Conservation (phyloP, 2,329 filamentous ascomycete species). For the Chrysoporthe deuterocubensis region DNA sequence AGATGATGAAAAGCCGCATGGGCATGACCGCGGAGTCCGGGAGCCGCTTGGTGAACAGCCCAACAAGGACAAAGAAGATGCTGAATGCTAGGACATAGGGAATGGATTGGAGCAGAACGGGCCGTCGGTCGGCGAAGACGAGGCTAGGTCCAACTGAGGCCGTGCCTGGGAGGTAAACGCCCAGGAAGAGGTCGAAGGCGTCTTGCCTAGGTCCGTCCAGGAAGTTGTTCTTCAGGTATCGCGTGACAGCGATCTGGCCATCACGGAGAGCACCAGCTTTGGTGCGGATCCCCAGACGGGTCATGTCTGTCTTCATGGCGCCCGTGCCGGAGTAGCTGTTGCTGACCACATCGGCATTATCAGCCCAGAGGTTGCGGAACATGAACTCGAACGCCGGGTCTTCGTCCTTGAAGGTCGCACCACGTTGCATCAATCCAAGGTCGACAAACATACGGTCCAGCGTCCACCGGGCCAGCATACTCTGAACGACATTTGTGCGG, state of each 20-base stretch:
- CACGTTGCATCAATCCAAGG: constrained; percentile 74
- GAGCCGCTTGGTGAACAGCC: constrained; percentile 70
- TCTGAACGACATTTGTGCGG: constrained; percentile 96
- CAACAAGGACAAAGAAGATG: constrained; percentile 79
- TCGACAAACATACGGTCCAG: constrained; percentile 89
- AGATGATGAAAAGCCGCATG: constrained; percentile 77
- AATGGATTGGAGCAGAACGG: constrained; percentile 87
- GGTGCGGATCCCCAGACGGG: constrained; percentile 88
- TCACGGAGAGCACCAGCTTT: constrained; percentile 85
- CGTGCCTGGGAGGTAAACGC: constrained; percentile 77
- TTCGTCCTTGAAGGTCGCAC: constrained; percentile 75
- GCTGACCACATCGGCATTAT: constrained; percentile 96
- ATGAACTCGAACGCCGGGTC: constrained; percentile 83
- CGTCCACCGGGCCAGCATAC: constrained; percentile 90
- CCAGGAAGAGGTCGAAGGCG: constrained; percentile 92
- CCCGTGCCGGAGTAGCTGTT: constrained; percentile 93
- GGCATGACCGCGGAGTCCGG: constrained; percentile 80
- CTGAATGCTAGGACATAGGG: constrained; percentile 89
- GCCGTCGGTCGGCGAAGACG: constrained; percentile 83
- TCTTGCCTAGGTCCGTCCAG: constrained; percentile 92
- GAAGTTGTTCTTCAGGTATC: constrained; percentile 95
- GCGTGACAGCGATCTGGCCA: constrained; percentile 81
- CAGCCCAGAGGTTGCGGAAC: constrained; percentile 97
- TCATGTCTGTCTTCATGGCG: constrained; percentile 97
- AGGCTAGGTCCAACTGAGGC: constrained; percentile 72